Evolutionary conservation across 1,284 basidiomycete species (phyloP), one percentile per base, ranked within the genome.

Genomic region (Cerrena zonata): DNA sequence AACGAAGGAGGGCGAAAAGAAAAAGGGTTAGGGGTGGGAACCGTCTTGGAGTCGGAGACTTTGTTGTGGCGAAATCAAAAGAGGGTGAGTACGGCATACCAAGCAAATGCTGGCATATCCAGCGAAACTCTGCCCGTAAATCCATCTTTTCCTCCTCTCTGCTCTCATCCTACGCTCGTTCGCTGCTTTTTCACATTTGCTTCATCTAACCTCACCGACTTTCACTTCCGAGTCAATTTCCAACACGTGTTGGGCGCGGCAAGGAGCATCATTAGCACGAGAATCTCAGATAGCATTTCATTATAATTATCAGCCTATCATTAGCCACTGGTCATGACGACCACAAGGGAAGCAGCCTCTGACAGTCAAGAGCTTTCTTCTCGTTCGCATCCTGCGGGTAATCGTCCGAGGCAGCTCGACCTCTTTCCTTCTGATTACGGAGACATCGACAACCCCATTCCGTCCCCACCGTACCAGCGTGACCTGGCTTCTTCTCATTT

Each of bases 401-500:
- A 19, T 36, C 36, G 52, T 22, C 52, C 54, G n/a, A 42, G 51
- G 22, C 52, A 42, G 11, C 58, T 54, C 45, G 56, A 61, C 47
- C 51, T 65, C 48, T 66, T 68, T 56, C 45, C 53, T 51, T 50
- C 55, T 15, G 61, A 66, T 51, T n/a, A n/a, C n/a, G n/a, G n/a
- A n/a, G 61, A 63, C 51, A 50, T 60, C 36, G 54, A 59, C 24
- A 48, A 56, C 50, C 48, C 63, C 11, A 51, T 65, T 18, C 66
- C 67, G 25, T 65, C 67, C 2, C 67, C 69, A 2, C 67, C 67
- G 4, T 69, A 68, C 56, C 60, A 57, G 10, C 61, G 56, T 30
- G 49, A 60, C 42, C 53, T 62, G 7, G 62, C 62, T 47, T 53
- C 60, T 1, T 63, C 67, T 27, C 56, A 66, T 37, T 47, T 66